These are phyloP conservation scores for Phialocephala subalpina DNA, from an alignment of 2,329 filamentous ascomycete genomes.

Conservation along the genomic window DNA sequence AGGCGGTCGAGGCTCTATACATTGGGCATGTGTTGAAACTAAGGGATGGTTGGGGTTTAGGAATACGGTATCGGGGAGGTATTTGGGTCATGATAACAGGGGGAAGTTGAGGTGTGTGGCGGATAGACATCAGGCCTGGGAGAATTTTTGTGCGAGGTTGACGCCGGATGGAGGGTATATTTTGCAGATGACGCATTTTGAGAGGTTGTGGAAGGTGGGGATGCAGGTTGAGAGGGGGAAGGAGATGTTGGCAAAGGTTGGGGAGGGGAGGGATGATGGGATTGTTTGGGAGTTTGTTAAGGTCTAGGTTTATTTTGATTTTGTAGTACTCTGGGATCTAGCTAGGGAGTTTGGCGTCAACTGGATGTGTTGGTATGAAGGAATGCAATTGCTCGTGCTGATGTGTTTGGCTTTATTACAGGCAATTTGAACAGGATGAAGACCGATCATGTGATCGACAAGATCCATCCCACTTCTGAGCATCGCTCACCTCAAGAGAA, in stretches of 20 bases:
- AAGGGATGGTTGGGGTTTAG: conserved; percentile 37
- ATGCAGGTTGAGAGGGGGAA: conserved; percentile 19
- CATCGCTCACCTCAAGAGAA: neutral
- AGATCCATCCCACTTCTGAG: neutral
- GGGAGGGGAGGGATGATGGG: conserved; percentile 18
- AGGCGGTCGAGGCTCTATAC: conserved; percentile 29
- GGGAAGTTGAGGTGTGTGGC: conserved; percentile 29
- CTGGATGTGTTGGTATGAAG: too few relatives aligned
- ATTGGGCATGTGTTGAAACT: conserved; percentile 35
- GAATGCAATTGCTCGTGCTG: too few relatives aligned
- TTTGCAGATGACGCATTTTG: conserved; percentile 35
- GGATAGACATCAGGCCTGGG: conserved; percentile 29
- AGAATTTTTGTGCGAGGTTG: conserved; percentile 34
- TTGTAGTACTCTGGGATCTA: too few relatives aligned
- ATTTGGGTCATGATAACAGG: conserved; percentile 28
- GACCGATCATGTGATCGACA: neutral
- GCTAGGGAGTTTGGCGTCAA: too few relatives aligned
- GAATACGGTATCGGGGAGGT: conserved; percentile 27
- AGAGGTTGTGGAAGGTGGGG: conserved; percentile 35
- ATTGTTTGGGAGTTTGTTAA: conserved; percentile 36
- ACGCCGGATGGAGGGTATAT: conserved; percentile 34
- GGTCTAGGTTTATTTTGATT: conserved; percentile 13
- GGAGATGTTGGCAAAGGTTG: conserved; percentile 32
- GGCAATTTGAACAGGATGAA: neutral
- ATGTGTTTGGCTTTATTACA: too few relatives aligned